Evolutionary conservation across 139 green algal genomes (phyloP), one percentile per base, ranked within the genome.

Genomic region (Yamagishiella unicocca): DNA sequence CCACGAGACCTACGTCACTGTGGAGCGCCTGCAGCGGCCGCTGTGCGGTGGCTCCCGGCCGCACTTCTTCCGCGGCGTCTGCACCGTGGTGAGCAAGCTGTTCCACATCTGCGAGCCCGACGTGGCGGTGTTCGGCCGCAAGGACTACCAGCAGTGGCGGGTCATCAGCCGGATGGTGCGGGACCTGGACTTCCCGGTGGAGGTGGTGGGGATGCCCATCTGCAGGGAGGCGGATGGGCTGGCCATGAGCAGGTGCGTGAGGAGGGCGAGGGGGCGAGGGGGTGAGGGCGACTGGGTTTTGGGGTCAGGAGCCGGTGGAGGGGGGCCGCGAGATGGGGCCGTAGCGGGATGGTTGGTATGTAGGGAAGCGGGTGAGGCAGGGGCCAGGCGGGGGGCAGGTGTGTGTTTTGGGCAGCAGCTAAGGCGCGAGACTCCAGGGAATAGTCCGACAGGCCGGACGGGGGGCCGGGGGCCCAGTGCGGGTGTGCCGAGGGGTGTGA

Each of bases 31-130:
- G 82, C 95, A 98, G 89, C 87, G 92, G 72, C 93, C 93, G 0
- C 90, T 99, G 40, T 99, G 97, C 85, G 97, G 95, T 10, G 46
- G 62, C 10, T 95, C 92, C 4, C 92, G 98, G 1, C 98, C 98
- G 0, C 95, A 98, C 89, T 99, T 99, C 87, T 99, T 99, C 92
- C 89, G 95, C n/a, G 98, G 98, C 12, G 98, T 99, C 17, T 95
- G 94, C 46, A 99, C 98, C 50, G 97, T 97, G 33, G 96, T 99
- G 29, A 90, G 92, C 61, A 99, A 99, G 94, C 93, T 99, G 43
- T 99, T 99, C 85, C 94, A 99, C 92, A 98, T 99, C 76, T 94
- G 98, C 21, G 95, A 98, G 89, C 96, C 96, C 4, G 97, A 99
- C 71, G 93, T 98, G 42, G 97, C 97, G 1, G 93, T 99, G 67